Evolutionary conservation across 306 rosid genomes (phyloP), one percentile per base, ranked within the genome.

Genomic region (Carpinus viminea): DNA sequence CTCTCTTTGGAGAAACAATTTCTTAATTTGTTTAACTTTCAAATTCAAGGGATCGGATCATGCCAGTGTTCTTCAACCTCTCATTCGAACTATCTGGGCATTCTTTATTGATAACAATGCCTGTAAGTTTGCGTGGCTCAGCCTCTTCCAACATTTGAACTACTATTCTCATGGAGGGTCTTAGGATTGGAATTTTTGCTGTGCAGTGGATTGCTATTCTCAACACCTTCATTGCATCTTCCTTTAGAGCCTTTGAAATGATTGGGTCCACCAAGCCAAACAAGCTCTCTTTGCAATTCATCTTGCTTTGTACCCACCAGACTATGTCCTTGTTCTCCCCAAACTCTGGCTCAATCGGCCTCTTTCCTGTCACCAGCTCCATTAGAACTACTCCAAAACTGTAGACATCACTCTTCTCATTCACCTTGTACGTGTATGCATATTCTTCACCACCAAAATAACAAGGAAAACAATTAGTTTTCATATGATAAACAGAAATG

Each of bases 361-460:
- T 88, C 88, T 86, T 93, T 51, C 96, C 91, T 0, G 96, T 86
- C 26, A 88, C 97, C 79, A 93, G 81, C 80, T 93, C 98, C 98
- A 91, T 89, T 68, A 93, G 79, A 12, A 93, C 96, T 57, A 91
- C 94, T 9, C 98, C 97, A 73, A 93, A 93, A 76, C 98, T 93
- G 74, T 93, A 91, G 18, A 93, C 98, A 52, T 93, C 98, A 38
- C 91, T 90, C 90, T 93, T 93, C 83, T 93, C 98, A n/a, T 84
- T 92, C 75, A 93, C 86, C 85, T 85, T 93, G 85, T 85, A 85
- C 5, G 93, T 89, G 80, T 93, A 93, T 61, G 91, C 97, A 73
- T 90, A 93, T 69, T 93, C 97, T 93, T 82, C 74, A 74, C 34
- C 38, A 74, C 65, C 73, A 84, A 78, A 74, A 74, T 12, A 78